Percentiles rank a stretch among this genome's conserved stretches.
Conservation (phyloP, 192 early-diverging fungal species). For the Phlyctochytrium planicorne region DNA sequence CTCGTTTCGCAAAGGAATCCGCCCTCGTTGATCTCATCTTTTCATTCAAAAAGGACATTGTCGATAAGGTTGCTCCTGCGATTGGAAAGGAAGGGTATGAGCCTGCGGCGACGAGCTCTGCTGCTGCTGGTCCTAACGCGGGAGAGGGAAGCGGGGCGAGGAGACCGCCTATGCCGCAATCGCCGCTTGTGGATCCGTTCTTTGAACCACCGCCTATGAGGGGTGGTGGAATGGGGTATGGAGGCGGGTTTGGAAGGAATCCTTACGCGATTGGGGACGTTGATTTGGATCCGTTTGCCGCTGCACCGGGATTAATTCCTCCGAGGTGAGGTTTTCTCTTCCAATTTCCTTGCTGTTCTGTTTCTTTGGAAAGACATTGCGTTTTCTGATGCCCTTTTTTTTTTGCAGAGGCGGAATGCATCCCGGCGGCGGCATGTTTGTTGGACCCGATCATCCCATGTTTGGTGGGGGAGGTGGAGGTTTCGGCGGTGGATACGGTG, state of each 20-base stretch:
- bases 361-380: neutral
- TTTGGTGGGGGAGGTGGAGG: slow-evolving; percentile 62
- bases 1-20: slow-evolving; percentile 12
- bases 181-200: neutral
- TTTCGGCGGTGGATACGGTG: slow-evolving; percentile 27
- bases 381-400: neutral
- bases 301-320: slow-evolving; percentile 42
- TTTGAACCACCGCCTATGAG: neutral
- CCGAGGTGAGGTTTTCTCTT: slow-evolving; percentile 39
- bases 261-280: slow-evolving; percentile 66
- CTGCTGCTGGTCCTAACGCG: neutral
- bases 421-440: slow-evolving; percentile 78
- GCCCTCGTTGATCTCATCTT: slow-evolving; percentile 60
- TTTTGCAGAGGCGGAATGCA: slow-evolving; percentile 42
- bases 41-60: slow-evolving; percentile 60
- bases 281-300: slow-evolving; percentile 71
- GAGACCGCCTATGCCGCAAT: neutral
- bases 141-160: neutral
- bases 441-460: slow-evolving; percentile 87
- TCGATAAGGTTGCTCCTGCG: slow-evolving; percentile 67
- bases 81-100: slow-evolving; percentile 72
- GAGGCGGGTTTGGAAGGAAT: slow-evolving; percentile 17
- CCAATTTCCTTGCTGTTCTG: slow-evolving; percentile 2
- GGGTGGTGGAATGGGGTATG: neutral
- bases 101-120: slow-evolving; percentile 5